Conservation (phyloP, 495 filamentous ascomycete genomes). For the Trypethelium eluteriae region DNA sequence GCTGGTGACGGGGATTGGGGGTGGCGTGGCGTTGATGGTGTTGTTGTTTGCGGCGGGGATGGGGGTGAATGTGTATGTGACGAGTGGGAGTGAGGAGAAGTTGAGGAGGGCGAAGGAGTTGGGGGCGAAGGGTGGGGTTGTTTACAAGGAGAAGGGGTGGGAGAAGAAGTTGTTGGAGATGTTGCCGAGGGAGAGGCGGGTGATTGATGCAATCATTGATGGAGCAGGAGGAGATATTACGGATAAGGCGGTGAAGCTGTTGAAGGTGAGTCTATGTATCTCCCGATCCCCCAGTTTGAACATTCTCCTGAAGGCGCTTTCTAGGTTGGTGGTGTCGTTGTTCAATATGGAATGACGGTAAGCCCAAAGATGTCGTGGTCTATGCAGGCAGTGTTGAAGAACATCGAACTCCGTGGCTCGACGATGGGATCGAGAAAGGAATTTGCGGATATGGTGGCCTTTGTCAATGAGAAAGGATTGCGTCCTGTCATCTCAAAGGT, state of each 20-base stretch:
- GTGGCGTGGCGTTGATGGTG: conserved; percentile 40
- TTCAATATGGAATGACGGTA: conserved; percentile 38
- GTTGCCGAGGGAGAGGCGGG: conserved; percentile 31
- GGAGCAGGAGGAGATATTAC: conserved; percentile 39
- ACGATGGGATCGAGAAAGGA: conserved; percentile 44
- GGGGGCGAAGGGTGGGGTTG: conserved; percentile 36
- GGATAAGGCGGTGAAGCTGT: conserved; percentile 29
- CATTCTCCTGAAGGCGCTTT: neutral
- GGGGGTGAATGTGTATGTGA: conserved; percentile 37
- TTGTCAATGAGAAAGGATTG: conserved; percentile 33
- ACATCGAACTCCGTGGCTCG: conserved; percentile 37
- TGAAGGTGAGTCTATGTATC: conserved; percentile 28
- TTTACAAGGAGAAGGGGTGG: conserved; percentile 39
- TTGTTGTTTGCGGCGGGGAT: conserved; percentile 33
- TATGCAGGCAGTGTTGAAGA: conserved; percentile 38
- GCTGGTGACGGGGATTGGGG: conserved; percentile 39
- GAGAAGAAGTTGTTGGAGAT: conserved; percentile 35
- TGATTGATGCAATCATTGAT: conserved; percentile 39
- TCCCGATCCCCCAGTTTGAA: neutral
- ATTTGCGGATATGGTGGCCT: conserved; percentile 40
- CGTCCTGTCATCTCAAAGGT: conserved; percentile 35
- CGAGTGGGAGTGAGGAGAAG: conserved; percentile 37
- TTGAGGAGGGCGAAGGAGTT: conserved; percentile 35
- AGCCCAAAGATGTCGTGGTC: conserved; percentile 35
- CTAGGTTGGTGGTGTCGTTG: conserved; percentile 36